Evolutionary conservation across 306 rosid species (phyloP), one percentile per base, ranked within the genome.

Genomic region (Hylodesmum podocarpum): DNA sequence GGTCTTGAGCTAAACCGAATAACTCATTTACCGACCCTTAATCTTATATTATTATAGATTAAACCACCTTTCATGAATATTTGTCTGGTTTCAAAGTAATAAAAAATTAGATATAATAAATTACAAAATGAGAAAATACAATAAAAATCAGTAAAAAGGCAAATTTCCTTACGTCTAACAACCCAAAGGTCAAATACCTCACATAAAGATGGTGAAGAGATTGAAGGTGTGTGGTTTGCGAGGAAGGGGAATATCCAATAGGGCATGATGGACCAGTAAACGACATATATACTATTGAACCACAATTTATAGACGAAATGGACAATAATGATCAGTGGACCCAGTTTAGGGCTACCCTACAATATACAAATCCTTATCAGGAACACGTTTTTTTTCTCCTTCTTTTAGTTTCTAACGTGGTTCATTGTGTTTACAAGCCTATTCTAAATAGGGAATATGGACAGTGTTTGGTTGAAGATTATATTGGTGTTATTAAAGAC

Each of bases 191-290:
- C n/a, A n/a, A n/a, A n/a, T n/a, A n/a, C n/a, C n/a, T n/a, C 88
- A 89, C 62, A 76, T 53, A 43, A 88, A 86, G 84, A 90, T 90
- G 96, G 86, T 78, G 79, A 88, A 79, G 70, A 84, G 84, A 53
- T 73, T 90, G 39, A 88, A 86, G 83, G 86, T 88, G 67, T 88
- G 90, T n/a, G 90, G 82, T 75, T 0, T 90, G 88, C 77, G 47
- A 65, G 34, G 89, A 90, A 83, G 92, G 96, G 31, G 96, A 90
- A 36, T 37, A 39, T 43, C 96, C 96, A 5, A 13, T 84, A 28
- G 80, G 83, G 40, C 96, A 90, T 36, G 66, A 40, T 59, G 96
- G 92, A 6, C 96, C 96, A 12, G 50, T 78, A 66, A 84, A 80
- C 14, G 64, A 84, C 73, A 84, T 82, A 53, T 90, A 90, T 72